A percentile compares a stretch with the other conserved stretches of the same genome.
Evolutionary conservation across 768 basidiomycete species (phyloP).

Genomic region (Tulasnella calospora): DNA sequence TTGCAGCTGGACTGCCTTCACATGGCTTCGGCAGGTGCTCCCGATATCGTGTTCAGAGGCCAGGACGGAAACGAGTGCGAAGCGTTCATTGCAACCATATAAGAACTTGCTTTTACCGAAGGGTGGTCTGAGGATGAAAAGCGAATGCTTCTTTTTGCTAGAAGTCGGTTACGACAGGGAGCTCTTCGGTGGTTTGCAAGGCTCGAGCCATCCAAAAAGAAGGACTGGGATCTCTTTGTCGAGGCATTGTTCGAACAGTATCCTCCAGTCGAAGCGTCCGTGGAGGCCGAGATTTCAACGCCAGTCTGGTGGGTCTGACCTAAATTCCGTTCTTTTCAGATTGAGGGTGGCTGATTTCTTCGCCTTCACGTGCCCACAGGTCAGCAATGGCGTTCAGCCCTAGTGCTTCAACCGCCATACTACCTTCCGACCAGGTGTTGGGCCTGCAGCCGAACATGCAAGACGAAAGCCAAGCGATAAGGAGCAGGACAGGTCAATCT

Average conservation of each 20-base stretch:
- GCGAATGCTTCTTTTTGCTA: background rate
- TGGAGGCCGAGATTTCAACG: background rate
- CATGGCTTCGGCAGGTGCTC: background rate
- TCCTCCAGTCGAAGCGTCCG: background rate
- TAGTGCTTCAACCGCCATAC: background rate
- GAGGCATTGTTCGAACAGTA: background rate
- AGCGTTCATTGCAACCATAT: background rate
- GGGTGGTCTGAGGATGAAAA: background rate
- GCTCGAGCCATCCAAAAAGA: background rate
- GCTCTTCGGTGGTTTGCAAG: background rate
- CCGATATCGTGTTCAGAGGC: background rate
- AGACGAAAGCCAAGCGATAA: background rate
- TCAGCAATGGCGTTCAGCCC: background rate
- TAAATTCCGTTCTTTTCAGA: background rate
- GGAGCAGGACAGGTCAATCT: background rate
- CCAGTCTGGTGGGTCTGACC: background rate
- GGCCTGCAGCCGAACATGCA: background rate
- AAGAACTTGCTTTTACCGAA: background rate
- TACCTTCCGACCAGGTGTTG: background rate
- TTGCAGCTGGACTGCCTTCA: background rate
- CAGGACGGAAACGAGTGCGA: background rate
- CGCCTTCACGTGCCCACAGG: background rate
- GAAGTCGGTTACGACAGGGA: background rate
- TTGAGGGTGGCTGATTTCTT: background rate
- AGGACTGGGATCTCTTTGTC: background rate